Conservation (phyloP, 148 eudicot genomes). For the Simmondsia chinensis region DNA sequence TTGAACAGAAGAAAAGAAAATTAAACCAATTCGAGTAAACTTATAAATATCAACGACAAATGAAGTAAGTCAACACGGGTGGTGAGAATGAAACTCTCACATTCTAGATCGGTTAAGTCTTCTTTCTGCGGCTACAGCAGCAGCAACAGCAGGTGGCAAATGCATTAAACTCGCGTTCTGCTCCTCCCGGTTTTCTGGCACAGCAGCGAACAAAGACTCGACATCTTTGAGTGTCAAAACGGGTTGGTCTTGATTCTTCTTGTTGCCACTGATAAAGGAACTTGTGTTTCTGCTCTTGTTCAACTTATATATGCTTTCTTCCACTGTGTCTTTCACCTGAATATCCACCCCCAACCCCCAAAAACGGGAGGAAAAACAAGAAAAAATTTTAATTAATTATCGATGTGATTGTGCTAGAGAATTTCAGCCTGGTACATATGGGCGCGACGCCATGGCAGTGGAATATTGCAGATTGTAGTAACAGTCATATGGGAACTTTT, state of each 20-base stretch:
- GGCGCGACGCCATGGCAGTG: no score
- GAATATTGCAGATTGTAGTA: no score
- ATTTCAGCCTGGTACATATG: no score
- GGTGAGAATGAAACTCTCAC: not conserved
- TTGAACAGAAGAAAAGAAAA: no score
- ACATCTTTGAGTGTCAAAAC: constrained; percentile 70
- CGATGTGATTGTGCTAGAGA: no score
- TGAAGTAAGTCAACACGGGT: not conserved
- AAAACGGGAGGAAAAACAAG: not conserved
- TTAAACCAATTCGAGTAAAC: no score
- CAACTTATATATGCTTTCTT: constrained; percentile 80
- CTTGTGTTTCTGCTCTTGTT: constrained; percentile 58
- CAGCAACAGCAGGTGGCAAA: constrained; percentile 75
- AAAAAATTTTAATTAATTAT: no score
- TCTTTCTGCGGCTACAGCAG: constrained; percentile 84
- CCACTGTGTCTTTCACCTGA: constrained; percentile 86
- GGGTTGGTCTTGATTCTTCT: constrained; percentile 82
- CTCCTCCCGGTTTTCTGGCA: constrained; percentile 23
- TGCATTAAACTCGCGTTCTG: constrained; percentile 39
- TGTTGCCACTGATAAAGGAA: constrained; percentile 63
- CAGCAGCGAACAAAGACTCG: constrained; percentile 56
- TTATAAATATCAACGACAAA: not conserved
- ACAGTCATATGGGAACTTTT: no score
- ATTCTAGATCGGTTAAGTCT: constrained; percentile 27
- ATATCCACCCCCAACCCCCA: no score